Conservation (phyloP, 1,139 yeast genomes). For the Lipomyces yarrowii region DNA sequence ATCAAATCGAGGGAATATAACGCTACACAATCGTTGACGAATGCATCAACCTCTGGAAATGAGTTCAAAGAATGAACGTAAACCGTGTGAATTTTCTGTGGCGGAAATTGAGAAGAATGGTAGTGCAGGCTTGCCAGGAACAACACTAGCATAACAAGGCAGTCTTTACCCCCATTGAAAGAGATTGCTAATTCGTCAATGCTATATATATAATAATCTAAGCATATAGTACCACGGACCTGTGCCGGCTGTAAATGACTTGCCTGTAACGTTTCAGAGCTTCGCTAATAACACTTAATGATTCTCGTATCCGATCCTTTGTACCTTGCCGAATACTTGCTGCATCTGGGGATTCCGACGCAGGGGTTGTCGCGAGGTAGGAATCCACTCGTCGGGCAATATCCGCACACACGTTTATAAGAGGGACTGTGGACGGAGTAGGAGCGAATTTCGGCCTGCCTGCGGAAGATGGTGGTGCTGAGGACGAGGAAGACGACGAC, state of each 20-base stretch:
- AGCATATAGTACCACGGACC: neutral
- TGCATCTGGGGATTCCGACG: slow-evolving; percentile 8
- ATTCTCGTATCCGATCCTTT: slow-evolving; percentile 38
- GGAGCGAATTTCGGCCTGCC: slow-evolving; percentile 13
- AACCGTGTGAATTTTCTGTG: slow-evolving; percentile 50
- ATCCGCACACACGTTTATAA: slow-evolving; percentile 21
- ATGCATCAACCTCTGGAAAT: slow-evolving; percentile 60
- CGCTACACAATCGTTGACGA: slow-evolving; percentile 43
- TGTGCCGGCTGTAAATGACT: slow-evolving; percentile 13
- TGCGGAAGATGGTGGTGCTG: neutral
- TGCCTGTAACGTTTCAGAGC: slow-evolving; percentile 43
- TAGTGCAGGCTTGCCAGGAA: slow-evolving; percentile 61
- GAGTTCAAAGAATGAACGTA: slow-evolving; percentile 71
- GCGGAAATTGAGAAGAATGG: slow-evolving; percentile 17
- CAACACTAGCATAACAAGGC: slow-evolving; percentile 76
- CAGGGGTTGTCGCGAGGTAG: slow-evolving; percentile 9
- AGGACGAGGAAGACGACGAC: slow-evolving; percentile 1
- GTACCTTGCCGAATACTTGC: slow-evolving; percentile 19
- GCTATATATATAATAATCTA: slow-evolving; percentile 33
- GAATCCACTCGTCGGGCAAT: slow-evolving; percentile 21
- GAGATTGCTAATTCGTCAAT: slow-evolving; percentile 68
- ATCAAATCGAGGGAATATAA: slow-evolving; percentile 42
- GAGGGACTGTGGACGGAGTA: slow-evolving; percentile 24
- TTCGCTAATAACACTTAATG: slow-evolving; percentile 41
- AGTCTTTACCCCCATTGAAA: slow-evolving; percentile 90